These are phyloP conservation scores for Gossypium thurberi DNA, from an alignment of 345 rosid genomes.

Conservation along the genomic window DNA sequence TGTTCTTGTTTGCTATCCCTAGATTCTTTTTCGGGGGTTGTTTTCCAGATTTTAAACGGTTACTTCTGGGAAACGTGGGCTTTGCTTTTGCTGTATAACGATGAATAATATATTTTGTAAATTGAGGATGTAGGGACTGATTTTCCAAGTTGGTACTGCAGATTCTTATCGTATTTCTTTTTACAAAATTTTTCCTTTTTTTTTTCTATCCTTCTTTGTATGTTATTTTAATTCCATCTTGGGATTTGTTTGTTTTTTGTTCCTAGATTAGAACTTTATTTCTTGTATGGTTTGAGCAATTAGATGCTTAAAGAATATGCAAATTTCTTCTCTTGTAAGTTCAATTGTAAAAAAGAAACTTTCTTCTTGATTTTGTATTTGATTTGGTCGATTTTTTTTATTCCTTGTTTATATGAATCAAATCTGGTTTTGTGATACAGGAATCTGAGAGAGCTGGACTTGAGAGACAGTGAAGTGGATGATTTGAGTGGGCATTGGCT, in stretches of 20 bases:
- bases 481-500: constrained; percentile 91
- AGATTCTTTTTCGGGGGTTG: constrained; percentile 2
- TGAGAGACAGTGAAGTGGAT: constrained; percentile 83
- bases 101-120: not conserved
- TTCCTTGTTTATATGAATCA: constrained; percentile 15
- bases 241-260: not conserved
- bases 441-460: constrained; percentile 69
- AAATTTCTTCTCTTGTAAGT: constrained; percentile 3
- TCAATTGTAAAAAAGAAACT: not conserved
- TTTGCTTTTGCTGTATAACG: constrained; percentile 15
- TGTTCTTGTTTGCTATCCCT: not conserved
- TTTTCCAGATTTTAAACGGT: constrained; percentile 14
- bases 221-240: not conserved
- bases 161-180: not conserved
- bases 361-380: not conserved
- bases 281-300: not conserved
- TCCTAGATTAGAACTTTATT: not conserved
- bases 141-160: constrained; percentile 5
- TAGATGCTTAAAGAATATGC: constrained; percentile 3
- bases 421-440: constrained; percentile 32
- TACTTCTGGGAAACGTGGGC: constrained; percentile 17
- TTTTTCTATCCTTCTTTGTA: not conserved
- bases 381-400: not conserved
- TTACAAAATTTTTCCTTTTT: not conserved
- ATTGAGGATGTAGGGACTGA: not conserved